Conservation (phyloP, 2,329 filamentous ascomycete genomes). For the Sordariomycetes sp. region DNA sequence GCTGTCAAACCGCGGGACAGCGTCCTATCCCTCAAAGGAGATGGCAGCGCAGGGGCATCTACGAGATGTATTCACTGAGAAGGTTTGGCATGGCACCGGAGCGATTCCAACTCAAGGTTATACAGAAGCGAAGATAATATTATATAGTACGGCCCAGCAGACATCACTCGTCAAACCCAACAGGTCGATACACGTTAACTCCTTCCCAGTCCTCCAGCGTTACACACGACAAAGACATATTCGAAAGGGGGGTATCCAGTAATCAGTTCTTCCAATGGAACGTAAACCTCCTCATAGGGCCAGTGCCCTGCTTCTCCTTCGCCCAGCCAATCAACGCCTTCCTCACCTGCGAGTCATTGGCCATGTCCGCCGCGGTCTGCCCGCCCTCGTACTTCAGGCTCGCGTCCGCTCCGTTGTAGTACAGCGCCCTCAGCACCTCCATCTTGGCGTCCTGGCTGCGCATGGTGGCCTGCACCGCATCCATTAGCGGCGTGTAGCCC, state of each 20-base stretch:
- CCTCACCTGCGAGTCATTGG: not conserved
- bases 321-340: not conserved
- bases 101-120: too few relatives aligned
- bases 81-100: too few relatives aligned
- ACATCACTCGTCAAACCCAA: too few relatives aligned
- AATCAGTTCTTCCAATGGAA: not conserved
- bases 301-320: not conserved
- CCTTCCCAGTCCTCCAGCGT: not conserved
- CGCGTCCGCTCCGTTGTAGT: constrained; percentile 12
- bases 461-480: constrained; percentile 14
- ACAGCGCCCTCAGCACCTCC: constrained; percentile 12
- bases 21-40: too few relatives aligned
- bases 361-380: constrained; percentile 2
- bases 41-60: too few relatives aligned
- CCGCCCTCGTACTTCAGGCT: constrained; percentile 6
- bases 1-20: too few relatives aligned
- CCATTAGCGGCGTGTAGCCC: constrained; percentile 13
- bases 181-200: not conserved
- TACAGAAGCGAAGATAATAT: too few relatives aligned
- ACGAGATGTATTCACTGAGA: too few relatives aligned
- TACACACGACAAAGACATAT: not conserved
- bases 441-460: constrained; percentile 12
- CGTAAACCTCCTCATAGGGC: not conserved
- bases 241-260: not conserved
- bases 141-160: too few relatives aligned